Evolutionary conservation across 352 stramenopile genomes (phyloP), one percentile per base, ranked within the genome.

Genomic region (Globisporangium orthogonon): DNA sequence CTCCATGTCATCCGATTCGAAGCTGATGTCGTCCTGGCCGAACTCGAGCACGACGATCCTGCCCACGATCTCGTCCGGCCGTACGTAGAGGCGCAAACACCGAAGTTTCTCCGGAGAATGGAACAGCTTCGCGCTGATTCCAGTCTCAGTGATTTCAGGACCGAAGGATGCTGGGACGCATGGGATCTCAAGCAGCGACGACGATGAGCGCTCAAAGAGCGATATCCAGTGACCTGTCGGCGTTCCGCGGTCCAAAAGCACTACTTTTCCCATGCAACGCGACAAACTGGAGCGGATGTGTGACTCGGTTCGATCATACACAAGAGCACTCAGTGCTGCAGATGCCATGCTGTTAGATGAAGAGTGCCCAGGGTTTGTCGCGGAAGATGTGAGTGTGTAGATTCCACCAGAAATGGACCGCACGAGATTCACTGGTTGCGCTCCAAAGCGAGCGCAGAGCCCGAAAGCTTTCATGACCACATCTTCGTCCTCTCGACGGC

Each of bases 31-130:
- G 10, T 76, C 65, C 54, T 85, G 73, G 30, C 76, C 74, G 59
- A 88, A 87, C 51, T 85, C 77, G 13, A 91, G 65, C 40, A 91
- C 74, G n/a, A 83, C 78, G 40, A 91, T 66, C 31, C 74, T 75
- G 17, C 71, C 71, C 5, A 86, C 73, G 23, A 88, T 60, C 56
- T 89, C 75, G 50, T 89, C 76, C 0, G 78, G 78, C 1, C 81
- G 76, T 15, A 91, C 81, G 47, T 85, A 89, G 52, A 89, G 63
- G 0, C 69, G 67, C 49, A 91, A 57, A 33, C 73, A 79, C 43
- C 57, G 63, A 10, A 91, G 61, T n/a, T 83, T 83, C 59, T 91
- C 66, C 0, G 81, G 81, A 4, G 78, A 87, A 46, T 85, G 86
- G 54, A 87, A 91, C 2, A 87, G 48, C 46, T 78, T 70, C 10